Base-by-base conservation (phyloP, 768 basidiomycete genomes). In the Suillus brevipes region DNA sequence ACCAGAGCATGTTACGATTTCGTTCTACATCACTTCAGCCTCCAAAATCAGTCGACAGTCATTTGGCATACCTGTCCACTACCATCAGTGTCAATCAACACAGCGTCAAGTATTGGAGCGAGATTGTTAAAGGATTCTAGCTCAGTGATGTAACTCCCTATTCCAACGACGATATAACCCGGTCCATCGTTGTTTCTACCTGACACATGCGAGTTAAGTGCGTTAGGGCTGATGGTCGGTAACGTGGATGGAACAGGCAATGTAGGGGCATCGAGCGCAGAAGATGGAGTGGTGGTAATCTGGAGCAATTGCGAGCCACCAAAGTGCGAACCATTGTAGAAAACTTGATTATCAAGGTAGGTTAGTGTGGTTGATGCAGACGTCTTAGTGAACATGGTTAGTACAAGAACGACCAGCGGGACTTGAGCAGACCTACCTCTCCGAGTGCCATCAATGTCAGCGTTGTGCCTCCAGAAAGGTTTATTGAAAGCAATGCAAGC, bases 1-100 rank as follows among this genome's bases (percentile, higher is more conserved):
- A 6, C 95, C 95, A 4, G 93, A 95, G 70, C 92, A 93, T 1
- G 94, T 93, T 5, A 97, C 86, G 49, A 96, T 85, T 74, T 91
- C 89, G n/a, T 80, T 82, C 91, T 95, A 67, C 28, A 4, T 55
- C 16, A 47, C 20, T 25, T 69, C 5, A 64, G 36, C 20, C 25
- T 38, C 34, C 31, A 1, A 25, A 38, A 4, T 12, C 16, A 31
- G 61, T 49, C 37, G 18, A 49, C 23, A 36, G 18, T 47, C 6
- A 40, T 56, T 34, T 47, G 9, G 70, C 82, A 38, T 66, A 90
- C 89, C 81, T 92, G 89, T 16, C 88, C 88, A 69, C 84, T 88
- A 2, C 83, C 83, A 63, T 94, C 92, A 3, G 79, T 77, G 73
- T 95, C 92, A 6, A 88, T 88, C 25, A 94, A 73, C n/a, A 85